Percentiles rank a stretch among this genome's conserved stretches.
Evolutionary conservation across 140 eudicot genomes (phyloP).

Genomic region (Oenanthe javanica): DNA sequence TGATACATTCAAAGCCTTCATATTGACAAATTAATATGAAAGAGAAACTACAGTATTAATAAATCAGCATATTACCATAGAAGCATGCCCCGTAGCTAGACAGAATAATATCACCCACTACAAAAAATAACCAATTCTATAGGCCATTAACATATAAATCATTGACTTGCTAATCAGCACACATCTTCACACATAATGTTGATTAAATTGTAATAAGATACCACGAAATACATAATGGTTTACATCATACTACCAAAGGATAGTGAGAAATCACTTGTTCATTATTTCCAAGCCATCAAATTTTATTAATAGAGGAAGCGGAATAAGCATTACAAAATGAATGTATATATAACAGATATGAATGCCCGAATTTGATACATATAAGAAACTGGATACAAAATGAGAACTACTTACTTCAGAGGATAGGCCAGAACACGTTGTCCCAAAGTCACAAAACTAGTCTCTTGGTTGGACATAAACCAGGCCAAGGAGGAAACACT

Average conservation of each 20-base stretch:
- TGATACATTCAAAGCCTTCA: no score
- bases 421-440: slow-evolving; percentile 97
- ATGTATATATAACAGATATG: slow-evolving; percentile 3
- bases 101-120: background rate
- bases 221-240: background rate
- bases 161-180: background rate
- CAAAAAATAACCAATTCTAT: background rate
- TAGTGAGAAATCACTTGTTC: background rate
- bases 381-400: slow-evolving; percentile 9
- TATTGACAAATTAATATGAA: no score
- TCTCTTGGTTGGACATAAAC: slow-evolving; percentile 99
- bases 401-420: slow-evolving; percentile 58
- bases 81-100: background rate
- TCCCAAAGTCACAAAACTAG: slow-evolving; percentile 97
- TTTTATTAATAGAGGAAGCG: background rate
- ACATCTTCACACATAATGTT: background rate
- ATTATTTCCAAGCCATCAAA: background rate
- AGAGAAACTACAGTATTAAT: background rate
- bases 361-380: background rate
- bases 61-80: background rate
- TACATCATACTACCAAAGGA: background rate
- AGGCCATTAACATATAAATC: background rate
- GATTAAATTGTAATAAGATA: background rate
- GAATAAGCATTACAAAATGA: background rate
- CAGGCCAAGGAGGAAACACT: slow-evolving; percentile 99